A percentile compares a stretch with the other conserved stretches of the same genome.
Conservation (phyloP, 106 monocot genomes). For the Agapanthus africanus region DNA sequence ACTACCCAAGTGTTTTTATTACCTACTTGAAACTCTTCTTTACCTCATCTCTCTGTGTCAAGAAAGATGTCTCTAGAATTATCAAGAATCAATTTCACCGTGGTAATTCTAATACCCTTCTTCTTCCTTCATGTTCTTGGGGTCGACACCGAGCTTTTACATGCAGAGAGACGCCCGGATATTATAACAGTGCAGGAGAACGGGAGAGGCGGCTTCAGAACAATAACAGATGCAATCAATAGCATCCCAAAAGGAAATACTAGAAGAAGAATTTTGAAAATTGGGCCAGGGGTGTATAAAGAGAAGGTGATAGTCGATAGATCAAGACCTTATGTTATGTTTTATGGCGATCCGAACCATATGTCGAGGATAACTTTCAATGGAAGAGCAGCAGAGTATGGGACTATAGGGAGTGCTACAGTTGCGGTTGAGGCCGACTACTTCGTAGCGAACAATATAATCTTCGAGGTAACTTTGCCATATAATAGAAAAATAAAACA, state of each 20-base stretch:
- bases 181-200: conserved; percentile 11
- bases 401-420: conserved; percentile 29
- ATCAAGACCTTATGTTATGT: conserved; percentile 12
- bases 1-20: no score
- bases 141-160: background rate
- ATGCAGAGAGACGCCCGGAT: background rate
- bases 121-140: no score
- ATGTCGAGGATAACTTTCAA: conserved; percentile 25
- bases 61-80: no score
- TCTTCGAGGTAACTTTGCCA: conserved; percentile 16
- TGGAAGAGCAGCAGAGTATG: conserved; percentile 17
- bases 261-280: conserved; percentile 7
- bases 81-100: no score
- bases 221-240: conserved; percentile 14
- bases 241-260: conserved; percentile 16
- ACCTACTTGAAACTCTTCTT: no score
- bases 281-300: conserved; percentile 16
- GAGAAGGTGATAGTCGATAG: conserved; percentile 14
- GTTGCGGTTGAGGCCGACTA: conserved; percentile 26
- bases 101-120: no score
- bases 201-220: conserved; percentile 13
- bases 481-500: no score
- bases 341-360: conserved; percentile 9
- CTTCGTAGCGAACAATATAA: conserved; percentile 29
- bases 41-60: no score